phyloP scores from a whole-genome alignment of 1,284 basidiomycete genomes.

The Pterula multifida region DNA sequence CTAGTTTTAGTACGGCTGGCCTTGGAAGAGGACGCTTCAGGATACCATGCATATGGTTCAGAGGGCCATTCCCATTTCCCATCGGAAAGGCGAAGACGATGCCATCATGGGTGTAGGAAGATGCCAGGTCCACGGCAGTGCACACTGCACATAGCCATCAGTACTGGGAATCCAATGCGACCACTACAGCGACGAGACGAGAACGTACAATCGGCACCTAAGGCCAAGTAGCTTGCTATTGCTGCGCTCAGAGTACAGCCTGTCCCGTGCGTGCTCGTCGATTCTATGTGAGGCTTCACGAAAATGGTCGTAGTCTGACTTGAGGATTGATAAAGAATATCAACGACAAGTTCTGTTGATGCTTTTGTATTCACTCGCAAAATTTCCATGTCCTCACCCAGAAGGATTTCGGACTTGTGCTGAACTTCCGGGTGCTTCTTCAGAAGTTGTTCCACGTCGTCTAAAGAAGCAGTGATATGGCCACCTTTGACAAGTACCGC shows the following conservation, averaged over 20 bases:
- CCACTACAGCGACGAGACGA: not conserved
- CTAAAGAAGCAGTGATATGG: slow-evolving; percentile 42
- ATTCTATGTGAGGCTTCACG: slow-evolving; percentile 54
- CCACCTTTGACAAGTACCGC: slow-evolving; percentile 85
- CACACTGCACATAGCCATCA: not conserved
- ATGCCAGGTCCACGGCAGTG: slow-evolving; percentile 46
- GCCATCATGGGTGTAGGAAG: slow-evolving; percentile 64
- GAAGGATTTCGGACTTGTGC: slow-evolving; percentile 29
- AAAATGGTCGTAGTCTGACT: slow-evolving; percentile 36
- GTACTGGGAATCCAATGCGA: not conserved
- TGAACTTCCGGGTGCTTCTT: slow-evolving; percentile 18
- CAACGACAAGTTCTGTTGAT: slow-evolving; percentile 47
- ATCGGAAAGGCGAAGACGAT: slow-evolving; percentile 64
- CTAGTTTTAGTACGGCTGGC: not conserved
- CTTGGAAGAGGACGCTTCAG: slow-evolving; percentile 17
- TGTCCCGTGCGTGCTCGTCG: slow-evolving; percentile 81
- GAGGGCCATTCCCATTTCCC: slow-evolving; percentile 74
- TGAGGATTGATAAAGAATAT: slow-evolving; percentile 47
- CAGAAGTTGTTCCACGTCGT: slow-evolving; percentile 29
- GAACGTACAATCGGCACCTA: slow-evolving; percentile 35
- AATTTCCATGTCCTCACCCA: slow-evolving; percentile 52
- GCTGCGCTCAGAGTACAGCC: slow-evolving; percentile 89
- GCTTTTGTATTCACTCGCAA: slow-evolving; percentile 23
- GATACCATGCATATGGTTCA: slow-evolving; percentile 78
- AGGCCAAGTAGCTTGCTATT: slow-evolving; percentile 57